phyloP scores from a whole-genome alignment of 306 rosid species.

The Casuarina equisetifolia region DNA sequence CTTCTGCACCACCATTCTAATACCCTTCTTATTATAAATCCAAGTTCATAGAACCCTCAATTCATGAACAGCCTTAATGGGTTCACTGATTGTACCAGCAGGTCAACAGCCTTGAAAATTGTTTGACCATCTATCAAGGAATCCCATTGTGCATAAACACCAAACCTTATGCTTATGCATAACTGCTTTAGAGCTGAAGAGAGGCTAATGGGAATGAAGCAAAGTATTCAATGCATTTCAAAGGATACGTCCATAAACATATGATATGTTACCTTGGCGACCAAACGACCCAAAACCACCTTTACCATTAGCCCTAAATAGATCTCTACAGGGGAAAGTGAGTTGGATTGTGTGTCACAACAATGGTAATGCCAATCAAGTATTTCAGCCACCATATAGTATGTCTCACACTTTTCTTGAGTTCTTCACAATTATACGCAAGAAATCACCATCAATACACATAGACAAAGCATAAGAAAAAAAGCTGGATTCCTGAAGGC shows the following conservation, averaged over 20 bases:
- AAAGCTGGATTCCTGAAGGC: neutral
- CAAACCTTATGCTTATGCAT: neutral
- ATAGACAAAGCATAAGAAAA: neutral
- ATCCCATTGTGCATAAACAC: neutral
- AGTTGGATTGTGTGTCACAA: neutral
- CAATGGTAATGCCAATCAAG: neutral
- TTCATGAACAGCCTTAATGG: too few species aligned
- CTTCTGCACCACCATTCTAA: too few species aligned
- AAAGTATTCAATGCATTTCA: neutral
- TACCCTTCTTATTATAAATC: too few species aligned
- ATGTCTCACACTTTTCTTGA: neutral
- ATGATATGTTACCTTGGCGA: neutral
- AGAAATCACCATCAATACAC: neutral
- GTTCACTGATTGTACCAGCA: too few species aligned
- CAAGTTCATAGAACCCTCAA: too few species aligned
- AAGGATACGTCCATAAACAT: neutral
- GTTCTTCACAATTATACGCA: neutral
- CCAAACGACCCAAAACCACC: neutral
- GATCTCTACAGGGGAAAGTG: neutral
- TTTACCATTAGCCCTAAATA: neutral
- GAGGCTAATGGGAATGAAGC: neutral
- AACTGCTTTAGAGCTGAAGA: neutral
- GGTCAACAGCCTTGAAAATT: too few species aligned
- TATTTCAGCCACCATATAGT: neutral
- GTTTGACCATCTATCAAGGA: too few species aligned